Evolutionary conservation across 129 eudicot genomes (phyloP).

Genomic region (Arctium lappa): DNA sequence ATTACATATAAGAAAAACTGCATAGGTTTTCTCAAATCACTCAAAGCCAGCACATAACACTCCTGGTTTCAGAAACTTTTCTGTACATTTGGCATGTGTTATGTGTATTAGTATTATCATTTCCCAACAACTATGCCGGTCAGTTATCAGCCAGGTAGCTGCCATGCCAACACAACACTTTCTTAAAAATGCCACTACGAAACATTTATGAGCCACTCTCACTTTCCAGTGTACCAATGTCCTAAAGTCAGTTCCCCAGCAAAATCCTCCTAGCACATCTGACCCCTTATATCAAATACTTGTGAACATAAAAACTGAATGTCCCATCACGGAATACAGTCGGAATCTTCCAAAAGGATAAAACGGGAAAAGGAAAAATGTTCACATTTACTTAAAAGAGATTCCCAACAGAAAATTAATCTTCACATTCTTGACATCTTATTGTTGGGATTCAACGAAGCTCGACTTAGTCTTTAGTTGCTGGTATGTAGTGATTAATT

Average conservation of each 20-base stretch:
- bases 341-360: not conserved
- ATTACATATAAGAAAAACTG: not conserved
- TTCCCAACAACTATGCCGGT: not conserved
- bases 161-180: not conserved
- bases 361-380: not conserved
- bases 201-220: not conserved
- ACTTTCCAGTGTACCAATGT: not conserved
- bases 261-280: not conserved
- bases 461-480: not conserved
- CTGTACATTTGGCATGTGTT: not conserved
- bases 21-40: constrained; percentile 8
- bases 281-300: not conserved
- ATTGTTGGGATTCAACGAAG: not conserved
- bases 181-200: not conserved
- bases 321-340: not conserved
- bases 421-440: constrained; percentile 13
- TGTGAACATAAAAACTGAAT: not conserved
- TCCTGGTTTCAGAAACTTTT: not conserved
- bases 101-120: not conserved
- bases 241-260: not conserved
- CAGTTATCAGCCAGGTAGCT: not conserved
- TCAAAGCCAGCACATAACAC: not conserved
- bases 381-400: not conserved
- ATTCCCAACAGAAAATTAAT: not conserved
- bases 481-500: not conserved